Percentiles rank a stretch among this genome's conserved stretches.
These are phyloP conservation scores for Harringtonia aguacate DNA, from an alignment of 2,329 filamentous ascomycete genomes.

Conservation along the genomic window DNA sequence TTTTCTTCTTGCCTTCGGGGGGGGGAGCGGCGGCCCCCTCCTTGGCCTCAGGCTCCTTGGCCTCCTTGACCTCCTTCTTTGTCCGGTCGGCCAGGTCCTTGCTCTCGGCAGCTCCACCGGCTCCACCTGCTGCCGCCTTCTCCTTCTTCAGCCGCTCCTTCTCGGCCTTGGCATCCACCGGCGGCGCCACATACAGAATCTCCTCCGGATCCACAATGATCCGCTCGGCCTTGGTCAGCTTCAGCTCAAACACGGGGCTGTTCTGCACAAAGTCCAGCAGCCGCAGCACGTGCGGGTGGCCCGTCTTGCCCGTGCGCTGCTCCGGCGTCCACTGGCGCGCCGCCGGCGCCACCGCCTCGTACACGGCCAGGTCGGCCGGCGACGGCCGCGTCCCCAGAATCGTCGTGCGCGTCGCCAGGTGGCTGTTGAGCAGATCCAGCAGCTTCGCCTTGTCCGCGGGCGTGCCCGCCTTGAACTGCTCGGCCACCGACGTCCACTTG, in stretches of 20 bases:
- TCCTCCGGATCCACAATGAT: slow-evolving; percentile 68
- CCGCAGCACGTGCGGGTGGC: slow-evolving; percentile 83
- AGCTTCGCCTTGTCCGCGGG: slow-evolving; percentile 54
- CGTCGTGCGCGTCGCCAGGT: slow-evolving; percentile 81
- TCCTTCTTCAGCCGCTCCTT: slow-evolving; percentile 96
- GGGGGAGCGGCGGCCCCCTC: slow-evolving; percentile 28
- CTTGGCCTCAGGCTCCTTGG: slow-evolving; percentile 39
- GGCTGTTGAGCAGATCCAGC: slow-evolving; percentile 70
- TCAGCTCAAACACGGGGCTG: slow-evolving; percentile 61
- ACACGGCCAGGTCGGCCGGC: slow-evolving; percentile 75
- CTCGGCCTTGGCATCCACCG: slow-evolving; percentile 83
- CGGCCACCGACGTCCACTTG: slow-evolving; percentile 75
- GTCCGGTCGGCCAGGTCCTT: slow-evolving; percentile 47
- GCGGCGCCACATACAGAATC: slow-evolving; percentile 78
- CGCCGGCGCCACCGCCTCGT: slow-evolving; percentile 63
- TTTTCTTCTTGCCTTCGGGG: slow-evolving; percentile 54
- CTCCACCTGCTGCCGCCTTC: slow-evolving; percentile 55
- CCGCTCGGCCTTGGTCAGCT: slow-evolving; percentile 62
- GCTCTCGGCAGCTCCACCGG: slow-evolving; percentile 31
- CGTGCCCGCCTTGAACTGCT: slow-evolving; percentile 47
- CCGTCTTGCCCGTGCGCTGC: slow-evolving; percentile 80
- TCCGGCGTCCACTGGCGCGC: slow-evolving; percentile 74
- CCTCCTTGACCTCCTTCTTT: slow-evolving; percentile 45
- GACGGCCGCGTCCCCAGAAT: slow-evolving; percentile 84
- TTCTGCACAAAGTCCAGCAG: slow-evolving; percentile 94